Evolutionary conservation across 352 stramenopile species (phyloP).

Genomic region (Phytophthora foliorum): DNA sequence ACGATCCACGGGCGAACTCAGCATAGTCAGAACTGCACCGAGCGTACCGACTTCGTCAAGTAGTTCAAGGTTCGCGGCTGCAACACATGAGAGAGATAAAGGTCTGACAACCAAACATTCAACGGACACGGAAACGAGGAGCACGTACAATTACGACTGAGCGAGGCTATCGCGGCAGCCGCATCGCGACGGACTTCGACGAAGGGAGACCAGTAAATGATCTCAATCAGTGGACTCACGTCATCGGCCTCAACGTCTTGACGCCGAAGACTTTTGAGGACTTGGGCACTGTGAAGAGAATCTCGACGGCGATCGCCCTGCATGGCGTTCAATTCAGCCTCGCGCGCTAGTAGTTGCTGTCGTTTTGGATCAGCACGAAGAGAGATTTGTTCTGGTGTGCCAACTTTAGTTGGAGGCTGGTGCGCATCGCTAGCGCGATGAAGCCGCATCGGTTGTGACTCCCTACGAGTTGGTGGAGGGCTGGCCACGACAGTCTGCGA

Average conservation of each 20-base stretch:
- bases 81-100: background rate
- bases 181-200: constrained; percentile 83
- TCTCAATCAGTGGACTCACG: constrained; percentile 81
- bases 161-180: constrained; percentile 74
- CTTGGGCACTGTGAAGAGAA: constrained; percentile 37
- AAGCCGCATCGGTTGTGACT: constrained; percentile 15
- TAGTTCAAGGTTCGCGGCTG: constrained; percentile 75
- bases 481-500: background rate
- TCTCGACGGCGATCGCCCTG: constrained; percentile 29
- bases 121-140: background rate
- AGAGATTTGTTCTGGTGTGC: constrained; percentile 7
- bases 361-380: constrained; percentile 35
- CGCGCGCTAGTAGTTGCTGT: constrained; percentile 34
- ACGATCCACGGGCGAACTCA: constrained; percentile 57
- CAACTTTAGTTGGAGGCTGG: constrained; percentile 2
- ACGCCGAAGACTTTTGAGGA: constrained; percentile 42
- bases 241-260: constrained; percentile 76
- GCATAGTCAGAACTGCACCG: constrained; percentile 79
- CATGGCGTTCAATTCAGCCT: constrained; percentile 30
- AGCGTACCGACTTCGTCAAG: constrained; percentile 76
- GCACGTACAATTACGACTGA: constrained; percentile 76
- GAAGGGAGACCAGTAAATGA: constrained; percentile 90
- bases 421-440: constrained; percentile 4
- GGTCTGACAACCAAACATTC: background rate
- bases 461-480: constrained; percentile 7